Percentiles rank a stretch among this genome's conserved stretches.
Evolutionary conservation across 2,329 filamentous ascomycete genomes (phyloP).

Genomic region (Stylonectria norvegica): DNA sequence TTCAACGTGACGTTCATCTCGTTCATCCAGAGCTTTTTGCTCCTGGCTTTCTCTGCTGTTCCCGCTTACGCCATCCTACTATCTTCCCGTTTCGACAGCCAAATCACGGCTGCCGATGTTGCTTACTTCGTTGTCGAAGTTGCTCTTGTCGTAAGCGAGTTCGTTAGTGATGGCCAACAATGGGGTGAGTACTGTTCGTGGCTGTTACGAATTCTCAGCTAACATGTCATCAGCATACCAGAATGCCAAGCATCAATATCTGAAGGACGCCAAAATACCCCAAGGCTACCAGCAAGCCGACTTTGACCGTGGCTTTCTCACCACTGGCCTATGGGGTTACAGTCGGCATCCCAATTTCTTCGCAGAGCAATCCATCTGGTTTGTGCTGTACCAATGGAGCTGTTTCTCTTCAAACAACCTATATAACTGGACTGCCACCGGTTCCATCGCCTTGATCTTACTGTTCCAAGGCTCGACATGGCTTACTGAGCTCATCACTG

Average conservation of each 20-base stretch:
- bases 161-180: slow-evolving; percentile 86
- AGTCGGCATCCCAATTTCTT: slow-evolving; percentile 94
- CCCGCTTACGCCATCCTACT: slow-evolving; percentile 84
- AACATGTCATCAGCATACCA: slow-evolving; percentile 61
- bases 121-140: slow-evolving; percentile 46
- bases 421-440: slow-evolving; percentile 75
- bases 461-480: slow-evolving; percentile 88
- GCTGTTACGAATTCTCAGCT: not conserved
- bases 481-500: slow-evolving; percentile 79
- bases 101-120: slow-evolving; percentile 44
- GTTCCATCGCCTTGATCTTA: slow-evolving; percentile 65
- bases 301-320: slow-evolving; percentile 85
- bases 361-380: slow-evolving; percentile 88
- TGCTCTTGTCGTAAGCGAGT: slow-evolving; percentile 61
- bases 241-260: slow-evolving; percentile 72
- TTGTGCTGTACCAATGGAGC: slow-evolving; percentile 82
- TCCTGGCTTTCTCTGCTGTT: slow-evolving; percentile 68
- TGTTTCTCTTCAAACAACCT: slow-evolving; percentile 68
- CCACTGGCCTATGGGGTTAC: slow-evolving; percentile 79
- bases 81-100: slow-evolving; percentile 58
- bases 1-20: slow-evolving; percentile 92
- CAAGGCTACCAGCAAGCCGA: slow-evolving; percentile 64
- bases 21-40: slow-evolving; percentile 74
- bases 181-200: slow-evolving; percentile 58
- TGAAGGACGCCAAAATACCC: slow-evolving; percentile 67